Evolutionary conservation across 2,329 filamentous ascomycete species (phyloP).

Genomic region (Botrytis galanthina): DNA sequence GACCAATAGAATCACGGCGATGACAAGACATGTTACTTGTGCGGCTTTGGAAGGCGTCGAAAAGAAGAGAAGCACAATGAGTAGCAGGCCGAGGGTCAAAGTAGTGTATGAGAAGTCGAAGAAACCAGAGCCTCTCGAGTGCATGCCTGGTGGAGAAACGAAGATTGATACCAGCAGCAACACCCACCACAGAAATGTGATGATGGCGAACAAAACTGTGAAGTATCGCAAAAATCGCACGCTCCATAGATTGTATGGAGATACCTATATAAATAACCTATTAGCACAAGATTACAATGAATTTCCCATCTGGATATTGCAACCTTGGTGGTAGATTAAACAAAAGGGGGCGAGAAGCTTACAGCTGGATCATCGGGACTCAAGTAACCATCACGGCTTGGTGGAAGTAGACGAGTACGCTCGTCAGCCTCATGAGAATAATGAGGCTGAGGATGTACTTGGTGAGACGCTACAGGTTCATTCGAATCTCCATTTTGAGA

Average conservation of each 20-base stretch:
- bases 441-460: conserved; percentile 30
- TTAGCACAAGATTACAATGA: neutral
- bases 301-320: neutral
- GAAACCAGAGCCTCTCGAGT: conserved; percentile 88
- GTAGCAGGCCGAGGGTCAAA: conserved; percentile 71
- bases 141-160: conserved; percentile 81
- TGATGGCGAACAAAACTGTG: conserved; percentile 69
- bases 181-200: conserved; percentile 91
- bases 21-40: conserved; percentile 67
- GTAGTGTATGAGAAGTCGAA: conserved; percentile 82
- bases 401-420: conserved; percentile 45
- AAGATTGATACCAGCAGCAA: conserved; percentile 86
- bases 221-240: conserved; percentile 77
- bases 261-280: conserved; percentile 47
- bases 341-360: conserved; percentile 37
- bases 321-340: neutral
- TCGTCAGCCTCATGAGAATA: conserved; percentile 51
- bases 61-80: conserved; percentile 83
- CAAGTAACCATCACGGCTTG: conserved; percentile 51
- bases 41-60: conserved; percentile 76
- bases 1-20: conserved; percentile 65
- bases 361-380: conserved; percentile 81
- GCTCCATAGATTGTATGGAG: conserved; percentile 92
- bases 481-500: conserved; percentile 30
- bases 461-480: conserved; percentile 16